phyloP scores from a whole-genome alignment of 306 rosid species.

The Acacia acuminata region DNA sequence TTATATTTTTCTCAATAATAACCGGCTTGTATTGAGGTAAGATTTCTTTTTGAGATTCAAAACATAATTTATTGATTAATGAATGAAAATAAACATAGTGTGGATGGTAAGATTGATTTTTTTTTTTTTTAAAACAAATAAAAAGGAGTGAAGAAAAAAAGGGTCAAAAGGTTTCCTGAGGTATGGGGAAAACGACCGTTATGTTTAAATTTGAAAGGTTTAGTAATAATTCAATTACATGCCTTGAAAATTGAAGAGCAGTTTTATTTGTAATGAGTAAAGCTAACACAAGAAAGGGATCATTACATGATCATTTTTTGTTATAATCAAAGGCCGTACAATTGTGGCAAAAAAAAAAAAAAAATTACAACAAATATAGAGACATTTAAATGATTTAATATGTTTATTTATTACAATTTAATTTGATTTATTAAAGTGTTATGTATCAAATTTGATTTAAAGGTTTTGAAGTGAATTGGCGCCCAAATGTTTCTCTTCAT shows the following conservation, averaged over 20 bases:
- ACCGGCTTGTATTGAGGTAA: not conserved
- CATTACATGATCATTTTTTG: not conserved
- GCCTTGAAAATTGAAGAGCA: not conserved
- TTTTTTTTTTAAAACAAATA: too few species aligned
- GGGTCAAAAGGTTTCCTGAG: not conserved
- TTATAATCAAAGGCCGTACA: too few species aligned
- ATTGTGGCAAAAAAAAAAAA: not conserved
- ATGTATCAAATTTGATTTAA: not conserved
- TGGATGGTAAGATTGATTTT: too few species aligned
- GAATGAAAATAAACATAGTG: not conserved
- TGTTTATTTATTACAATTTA: not conserved
- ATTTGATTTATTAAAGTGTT: not conserved
- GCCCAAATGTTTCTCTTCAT: conserved; percentile 25
- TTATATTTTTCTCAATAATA: not conserved
- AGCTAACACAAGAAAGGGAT: not conserved
- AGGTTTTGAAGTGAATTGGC: not conserved
- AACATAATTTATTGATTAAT: not conserved
- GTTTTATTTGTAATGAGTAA: not conserved
- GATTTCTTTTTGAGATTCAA: not conserved
- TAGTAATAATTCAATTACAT: not conserved
- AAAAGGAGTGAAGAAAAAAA: not conserved
- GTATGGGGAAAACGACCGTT: not conserved
- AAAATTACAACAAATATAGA: not conserved
- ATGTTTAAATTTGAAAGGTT: not conserved
- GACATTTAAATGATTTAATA: not conserved